A percentile compares a stretch with the other conserved stretches of the same genome.
Conservation (phyloP, 257 asterid genomes). For the Solanum clarkiae region DNA sequence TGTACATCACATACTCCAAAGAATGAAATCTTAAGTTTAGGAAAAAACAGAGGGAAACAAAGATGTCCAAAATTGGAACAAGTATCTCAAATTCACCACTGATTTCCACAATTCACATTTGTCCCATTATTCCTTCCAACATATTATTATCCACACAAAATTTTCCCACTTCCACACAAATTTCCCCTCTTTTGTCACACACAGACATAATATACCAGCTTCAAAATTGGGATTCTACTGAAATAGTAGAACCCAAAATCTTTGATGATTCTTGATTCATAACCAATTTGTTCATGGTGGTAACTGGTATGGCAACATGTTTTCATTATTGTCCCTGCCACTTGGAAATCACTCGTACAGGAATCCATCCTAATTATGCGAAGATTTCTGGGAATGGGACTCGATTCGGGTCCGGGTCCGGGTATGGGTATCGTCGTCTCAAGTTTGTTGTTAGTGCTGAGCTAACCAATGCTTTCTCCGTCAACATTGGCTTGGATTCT, state of each 20-base stretch:
- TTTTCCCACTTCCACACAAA: not conserved
- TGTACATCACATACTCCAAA: not conserved
- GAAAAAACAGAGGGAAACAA: not conserved
- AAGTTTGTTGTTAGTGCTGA: constrained; percentile 41
- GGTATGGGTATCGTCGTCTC: constrained; percentile 19
- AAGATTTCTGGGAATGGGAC: constrained; percentile 4
- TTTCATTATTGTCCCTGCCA: constrained; percentile 24
- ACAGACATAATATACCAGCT: not conserved
- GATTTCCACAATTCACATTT: not conserved
- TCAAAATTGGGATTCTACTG: not conserved
- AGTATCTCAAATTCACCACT: not conserved
- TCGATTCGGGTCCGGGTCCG: constrained; percentile 3
- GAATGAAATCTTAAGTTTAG: not conserved
- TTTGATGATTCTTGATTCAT: not conserved
- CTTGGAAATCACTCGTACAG: constrained; percentile 30
- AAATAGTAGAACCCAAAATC: not conserved
- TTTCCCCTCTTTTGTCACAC: not conserved
- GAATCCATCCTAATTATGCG: constrained; percentile 21
- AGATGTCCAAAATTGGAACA: not conserved
- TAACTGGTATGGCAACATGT: constrained; percentile 33
- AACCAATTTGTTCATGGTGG: not conserved
- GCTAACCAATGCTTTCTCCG: constrained; percentile 61
- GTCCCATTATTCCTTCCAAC: not conserved
- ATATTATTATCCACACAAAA: not conserved
- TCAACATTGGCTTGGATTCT: constrained; percentile 72